phyloP scores from a whole-genome alignment of 202 grass and related monocot genomes.

The Panicum virgatum region DNA sequence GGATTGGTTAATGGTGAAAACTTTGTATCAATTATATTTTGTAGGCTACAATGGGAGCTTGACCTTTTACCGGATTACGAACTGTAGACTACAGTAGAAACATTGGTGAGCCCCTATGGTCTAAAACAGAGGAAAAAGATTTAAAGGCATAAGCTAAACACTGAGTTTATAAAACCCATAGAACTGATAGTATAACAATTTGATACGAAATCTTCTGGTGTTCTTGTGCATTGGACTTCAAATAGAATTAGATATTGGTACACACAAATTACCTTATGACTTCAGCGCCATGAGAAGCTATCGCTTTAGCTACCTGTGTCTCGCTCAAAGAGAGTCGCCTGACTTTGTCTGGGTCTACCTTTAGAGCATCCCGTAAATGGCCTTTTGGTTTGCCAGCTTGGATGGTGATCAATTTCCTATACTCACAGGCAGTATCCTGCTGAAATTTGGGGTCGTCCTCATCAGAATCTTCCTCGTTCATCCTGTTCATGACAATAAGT shows the following conservation, averaged over 20 bases:
- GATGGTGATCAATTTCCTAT: slow-evolving; percentile 73
- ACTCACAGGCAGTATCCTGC: slow-evolving; percentile 52
- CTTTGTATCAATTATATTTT: not conserved
- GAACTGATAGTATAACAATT: not conserved
- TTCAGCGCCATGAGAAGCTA: slow-evolving; percentile 61
- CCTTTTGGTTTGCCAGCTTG: slow-evolving; percentile 91
- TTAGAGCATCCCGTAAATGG: slow-evolving; percentile 51
- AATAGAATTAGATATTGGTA: slow-evolving; percentile 6
- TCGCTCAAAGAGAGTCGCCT: slow-evolving; percentile 74
- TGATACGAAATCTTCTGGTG: not conserved
- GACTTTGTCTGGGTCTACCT: slow-evolving; percentile 58
- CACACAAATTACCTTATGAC: slow-evolving; percentile 64
- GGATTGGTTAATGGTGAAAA: not conserved
- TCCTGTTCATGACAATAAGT: slow-evolving; percentile 45
- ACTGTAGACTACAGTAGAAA: not conserved
- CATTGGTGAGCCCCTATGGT: not conserved
- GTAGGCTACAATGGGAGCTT: not conserved
- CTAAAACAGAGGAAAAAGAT: not conserved
- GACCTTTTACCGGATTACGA: not conserved
- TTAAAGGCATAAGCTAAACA: not conserved
- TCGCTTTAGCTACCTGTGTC: slow-evolving; percentile 67
- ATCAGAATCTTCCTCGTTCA: slow-evolving; percentile 55
- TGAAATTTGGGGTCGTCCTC: slow-evolving; percentile 67
- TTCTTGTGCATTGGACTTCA: not conserved
- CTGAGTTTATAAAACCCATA: not conserved